Evolutionary conservation across 768 basidiomycete species (phyloP), one percentile per base, ranked within the genome.

Genomic region (Boletales sp.): DNA sequence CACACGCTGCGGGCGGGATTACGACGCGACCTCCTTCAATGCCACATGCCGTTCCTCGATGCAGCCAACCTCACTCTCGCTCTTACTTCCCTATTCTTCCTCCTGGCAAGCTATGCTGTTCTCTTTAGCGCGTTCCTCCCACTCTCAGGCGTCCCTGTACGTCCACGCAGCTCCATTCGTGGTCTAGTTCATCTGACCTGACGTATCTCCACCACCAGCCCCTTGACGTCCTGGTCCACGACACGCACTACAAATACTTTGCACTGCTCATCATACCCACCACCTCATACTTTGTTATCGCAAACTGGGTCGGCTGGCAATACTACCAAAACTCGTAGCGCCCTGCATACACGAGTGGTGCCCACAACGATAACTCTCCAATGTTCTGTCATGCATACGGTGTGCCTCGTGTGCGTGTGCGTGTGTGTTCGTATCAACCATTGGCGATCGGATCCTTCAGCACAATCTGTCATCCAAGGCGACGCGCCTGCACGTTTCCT

Each of bases 221-320:
- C 17, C 69, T 92, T 51, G 82, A 86, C 63, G 59, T 69, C 45
- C 71, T 94, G 10, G 82, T 80, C 2, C 59, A 69, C 36, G 94
- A 95, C 71, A 81, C 74, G 19, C 90, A 97, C 64, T 95, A 95
- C 82, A 94, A 94, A 70, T 97, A 95, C 69, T 82, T 95, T 57
- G 60, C 70, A 29, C 69, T 94, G 11, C 70, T 97, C 35, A 73
- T 94, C 39, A 78, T 97, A 40, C 93, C 95, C 12, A 84, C 85
- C 8, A 81, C 78, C 10, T 76, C 86, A 36, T 94, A 91, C 69
- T 95, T 94, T 67, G 88, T 92, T 46, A 98, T 98, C 60, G 92
- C 93, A 37, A 97, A 97, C 62, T 98, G 95, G 95, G 90, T 95
- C 35, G 94, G 94, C 37, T 97, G 94, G 93, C 93, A 97, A 68